phyloP scores from a whole-genome alignment of 352 stramenopile genomes.

The Globisporangium acanthophoron region DNA sequence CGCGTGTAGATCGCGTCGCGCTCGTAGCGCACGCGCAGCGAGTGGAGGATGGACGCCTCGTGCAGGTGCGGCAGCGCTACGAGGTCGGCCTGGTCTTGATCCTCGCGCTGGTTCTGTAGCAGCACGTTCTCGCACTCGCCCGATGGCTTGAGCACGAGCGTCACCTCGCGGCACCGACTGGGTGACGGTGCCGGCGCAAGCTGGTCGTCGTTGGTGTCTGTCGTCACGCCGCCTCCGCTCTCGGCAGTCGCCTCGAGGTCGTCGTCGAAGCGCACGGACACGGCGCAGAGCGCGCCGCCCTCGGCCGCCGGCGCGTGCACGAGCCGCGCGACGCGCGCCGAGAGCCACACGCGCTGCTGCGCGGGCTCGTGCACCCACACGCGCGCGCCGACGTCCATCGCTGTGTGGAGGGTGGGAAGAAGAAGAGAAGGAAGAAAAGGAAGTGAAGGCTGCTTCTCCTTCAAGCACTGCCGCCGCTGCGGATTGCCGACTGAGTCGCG shows the following conservation, averaged over 20 bases:
- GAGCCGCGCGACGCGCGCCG: constrained; percentile 33
- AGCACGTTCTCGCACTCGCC: constrained; percentile 68
- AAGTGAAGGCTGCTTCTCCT: too few species aligned
- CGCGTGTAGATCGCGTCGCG: constrained; percentile 84
- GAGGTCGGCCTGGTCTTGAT: constrained; percentile 71
- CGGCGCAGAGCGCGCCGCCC: neutral
- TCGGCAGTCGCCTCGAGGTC: neutral
- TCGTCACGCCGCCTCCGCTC: neutral
- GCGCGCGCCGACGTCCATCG: constrained; percentile 68
- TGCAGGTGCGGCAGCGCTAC: constrained; percentile 81
- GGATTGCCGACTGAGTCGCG: neutral
- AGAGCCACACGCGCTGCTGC: constrained; percentile 54
- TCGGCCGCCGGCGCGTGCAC: neutral
- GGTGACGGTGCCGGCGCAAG: constrained; percentile 7
- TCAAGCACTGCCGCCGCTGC: too few species aligned
- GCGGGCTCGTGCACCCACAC: constrained; percentile 63
- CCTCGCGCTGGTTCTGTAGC: constrained; percentile 52
- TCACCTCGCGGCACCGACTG: constrained; percentile 23
- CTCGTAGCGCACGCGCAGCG: constrained; percentile 68
- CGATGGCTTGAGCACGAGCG: constrained; percentile 24
- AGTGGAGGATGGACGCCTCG: constrained; percentile 79
- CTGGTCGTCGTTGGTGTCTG: constrained; percentile 1
- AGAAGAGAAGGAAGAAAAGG: too few species aligned
- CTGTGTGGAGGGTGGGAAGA: neutral
- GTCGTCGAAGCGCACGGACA: neutral